These are phyloP conservation scores for Chaetoceros muelleri DNA, from an alignment of 108 stramenopile species.

Conservation along the genomic window DNA sequence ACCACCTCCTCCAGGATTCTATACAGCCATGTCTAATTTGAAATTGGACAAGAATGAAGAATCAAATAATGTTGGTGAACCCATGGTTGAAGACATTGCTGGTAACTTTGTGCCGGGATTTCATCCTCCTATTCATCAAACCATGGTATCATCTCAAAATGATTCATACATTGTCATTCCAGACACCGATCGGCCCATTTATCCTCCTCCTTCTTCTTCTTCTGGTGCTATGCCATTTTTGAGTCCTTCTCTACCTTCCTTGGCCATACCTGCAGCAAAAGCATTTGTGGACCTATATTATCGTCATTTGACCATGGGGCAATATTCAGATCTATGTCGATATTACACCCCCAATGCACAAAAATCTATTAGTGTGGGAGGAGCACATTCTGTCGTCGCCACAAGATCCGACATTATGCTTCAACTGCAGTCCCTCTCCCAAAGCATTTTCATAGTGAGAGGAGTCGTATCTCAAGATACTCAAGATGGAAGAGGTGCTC, in stretches of 20 bases:
- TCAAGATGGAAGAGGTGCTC: conserved; percentile 24
- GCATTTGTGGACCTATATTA: conserved; percentile 47
- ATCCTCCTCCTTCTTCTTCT: conserved; percentile 17
- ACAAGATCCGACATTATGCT: conserved; percentile 30
- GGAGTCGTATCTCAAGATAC: conserved; percentile 58
- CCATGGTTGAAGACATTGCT: too few relatives aligned
- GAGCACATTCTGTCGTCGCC: conserved; percentile 54
- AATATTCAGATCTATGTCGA: conserved; percentile 27
- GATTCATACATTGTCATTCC: conserved; percentile 29
- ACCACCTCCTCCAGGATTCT: not conserved
- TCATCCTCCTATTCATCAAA: too few relatives aligned
- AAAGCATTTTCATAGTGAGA: conserved; percentile 32
- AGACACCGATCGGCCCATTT: conserved; percentile 12
- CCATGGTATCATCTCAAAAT: conserved; percentile 5
- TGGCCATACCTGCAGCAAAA: conserved; percentile 33
- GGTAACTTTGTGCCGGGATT: too few relatives aligned
- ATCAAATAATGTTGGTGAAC: too few relatives aligned
- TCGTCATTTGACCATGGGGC: conserved; percentile 21
- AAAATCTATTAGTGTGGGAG: conserved; percentile 65
- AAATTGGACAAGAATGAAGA: not conserved
- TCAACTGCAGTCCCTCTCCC: conserved; percentile 45
- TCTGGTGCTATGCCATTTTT: conserved; percentile 9
- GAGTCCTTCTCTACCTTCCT: conserved; percentile 10
- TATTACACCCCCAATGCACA: conserved; percentile 43
- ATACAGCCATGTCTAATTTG: not conserved